phyloP scores from a whole-genome alignment of 257 asterid genomes.

The Ocimum tenuiflorum region DNA sequence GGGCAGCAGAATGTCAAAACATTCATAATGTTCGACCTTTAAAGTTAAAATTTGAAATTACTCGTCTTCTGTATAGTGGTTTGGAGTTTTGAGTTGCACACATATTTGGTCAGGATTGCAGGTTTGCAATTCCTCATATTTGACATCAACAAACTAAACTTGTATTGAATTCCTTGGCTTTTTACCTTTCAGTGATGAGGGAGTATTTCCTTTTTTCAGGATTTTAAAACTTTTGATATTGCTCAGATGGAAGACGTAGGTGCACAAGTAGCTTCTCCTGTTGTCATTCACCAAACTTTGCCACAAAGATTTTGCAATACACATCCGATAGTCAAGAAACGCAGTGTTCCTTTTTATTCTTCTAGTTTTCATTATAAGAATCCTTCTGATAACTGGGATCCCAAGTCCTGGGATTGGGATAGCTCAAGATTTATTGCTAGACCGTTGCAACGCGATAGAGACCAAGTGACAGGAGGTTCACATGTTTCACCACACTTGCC shows the following conservation, averaged over 20 bases:
- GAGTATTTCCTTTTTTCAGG: conserved; percentile 7
- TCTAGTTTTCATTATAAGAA: conserved; percentile 28
- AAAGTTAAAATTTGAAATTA: no score
- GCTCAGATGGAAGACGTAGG: conserved; percentile 55
- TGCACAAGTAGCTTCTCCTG: conserved; percentile 53
- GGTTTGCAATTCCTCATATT: no score
- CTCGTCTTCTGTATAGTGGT: no score
- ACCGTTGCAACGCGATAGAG: conserved; percentile 35
- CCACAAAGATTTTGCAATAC: conserved; percentile 35
- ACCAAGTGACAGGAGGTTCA: conserved; percentile 26
- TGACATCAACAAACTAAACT: no score
- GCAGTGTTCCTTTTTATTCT: conserved; percentile 41
- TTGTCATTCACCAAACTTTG: conserved; percentile 41
- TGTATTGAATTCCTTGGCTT: neutral
- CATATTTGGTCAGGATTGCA: no score
- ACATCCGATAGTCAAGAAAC: conserved; percentile 50
- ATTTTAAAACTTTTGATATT: neutral
- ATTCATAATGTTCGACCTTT: no score
- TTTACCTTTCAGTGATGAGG: neutral
- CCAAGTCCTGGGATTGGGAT: conserved; percentile 78
- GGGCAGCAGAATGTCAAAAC: no score
- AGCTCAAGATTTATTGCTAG: conserved; percentile 59
- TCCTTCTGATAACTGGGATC: conserved; percentile 50
- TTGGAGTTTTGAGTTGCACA: no score
- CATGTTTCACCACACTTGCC: conserved; percentile 49